Evolutionary conservation across 139 green algal genomes (phyloP).

Genomic region (Chlamydomonas asymmetrica): DNA sequence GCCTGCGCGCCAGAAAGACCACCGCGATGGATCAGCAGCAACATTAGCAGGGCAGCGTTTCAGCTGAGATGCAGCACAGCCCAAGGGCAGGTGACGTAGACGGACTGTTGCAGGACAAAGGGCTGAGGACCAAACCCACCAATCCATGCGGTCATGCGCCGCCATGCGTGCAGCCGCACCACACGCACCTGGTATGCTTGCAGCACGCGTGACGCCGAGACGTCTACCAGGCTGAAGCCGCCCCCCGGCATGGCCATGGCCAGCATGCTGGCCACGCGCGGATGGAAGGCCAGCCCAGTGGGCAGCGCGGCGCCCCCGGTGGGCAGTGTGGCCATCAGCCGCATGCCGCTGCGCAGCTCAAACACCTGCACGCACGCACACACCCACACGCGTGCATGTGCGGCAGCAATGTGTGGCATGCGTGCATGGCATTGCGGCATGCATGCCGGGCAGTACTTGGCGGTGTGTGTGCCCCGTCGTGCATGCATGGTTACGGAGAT

Average conservation of each 20-base stretch:
- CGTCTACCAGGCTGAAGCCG: slow-evolving; percentile 67
- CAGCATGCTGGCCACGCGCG: slow-evolving; percentile 62
- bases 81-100: not conserved
- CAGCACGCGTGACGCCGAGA: slow-evolving; percentile 20
- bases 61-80: not conserved
- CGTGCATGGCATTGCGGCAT: not conserved
- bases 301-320: slow-evolving; percentile 42
- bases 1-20: not conserved
- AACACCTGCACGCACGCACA: slow-evolving; percentile 50
- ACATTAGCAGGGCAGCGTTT: too few relatives aligned
- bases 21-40: too few relatives aligned
- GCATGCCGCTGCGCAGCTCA: slow-evolving; percentile 61
- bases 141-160: not conserved
- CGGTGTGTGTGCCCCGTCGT: not conserved
- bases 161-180: not conserved
- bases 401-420: not conserved
- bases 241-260: slow-evolving; percentile 62
- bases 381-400: not conserved
- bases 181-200: slow-evolving; percentile 54
- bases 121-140: slow-evolving; percentile 5
- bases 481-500: not conserved
- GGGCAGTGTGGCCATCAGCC: slow-evolving; percentile 59
- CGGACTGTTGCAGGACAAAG: not conserved
- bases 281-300: slow-evolving; percentile 69
- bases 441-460: too few relatives aligned